Conservation (phyloP, 371 early-diverging fungal genomes). For the Mortierella sp. region DNA sequence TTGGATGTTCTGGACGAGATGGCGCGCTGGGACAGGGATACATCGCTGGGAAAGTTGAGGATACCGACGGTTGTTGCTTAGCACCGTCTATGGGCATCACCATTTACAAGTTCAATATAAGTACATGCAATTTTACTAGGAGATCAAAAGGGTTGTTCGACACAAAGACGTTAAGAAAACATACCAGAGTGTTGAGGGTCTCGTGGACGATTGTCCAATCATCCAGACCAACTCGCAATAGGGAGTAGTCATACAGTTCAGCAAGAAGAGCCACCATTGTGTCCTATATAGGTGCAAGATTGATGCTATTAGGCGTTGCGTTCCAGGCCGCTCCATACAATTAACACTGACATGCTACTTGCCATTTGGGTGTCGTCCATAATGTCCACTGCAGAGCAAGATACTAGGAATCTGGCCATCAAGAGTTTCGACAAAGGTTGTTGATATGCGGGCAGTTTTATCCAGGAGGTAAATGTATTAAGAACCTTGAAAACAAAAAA, state of each 20-base stretch:
- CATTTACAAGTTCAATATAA: background rate
- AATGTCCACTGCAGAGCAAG: conserved; percentile 19
- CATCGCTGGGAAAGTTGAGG: conserved; percentile 2
- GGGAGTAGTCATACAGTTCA: background rate
- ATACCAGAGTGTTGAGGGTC: conserved; percentile 28
- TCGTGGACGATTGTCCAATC: conserved; percentile 30
- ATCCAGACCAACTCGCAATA: conserved; percentile 14
- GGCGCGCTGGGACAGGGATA: background rate
- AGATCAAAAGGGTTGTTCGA: background rate
- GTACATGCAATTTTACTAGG: background rate
- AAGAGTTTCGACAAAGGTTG: conserved; percentile 29
- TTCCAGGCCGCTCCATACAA: background rate
- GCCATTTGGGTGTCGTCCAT: conserved; percentile 22
- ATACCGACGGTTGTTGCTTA: conserved; percentile 5
- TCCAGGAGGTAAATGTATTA: conserved; percentile 32
- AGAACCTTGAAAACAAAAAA: conserved; percentile 14
- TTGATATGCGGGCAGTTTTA: conserved; percentile 4
- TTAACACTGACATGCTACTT: background rate
- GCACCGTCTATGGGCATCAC: conserved; percentile 5
- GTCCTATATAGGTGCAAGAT: background rate
- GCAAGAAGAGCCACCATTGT: conserved; percentile 8
- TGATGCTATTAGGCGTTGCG: background rate
- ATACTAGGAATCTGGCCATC: conserved; percentile 30
- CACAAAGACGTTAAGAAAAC: background rate
- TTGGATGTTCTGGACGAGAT: conserved; percentile 10